phyloP scores from a whole-genome alignment of 2,329 filamentous ascomycete species.

The Fusarium penzigii region DNA sequence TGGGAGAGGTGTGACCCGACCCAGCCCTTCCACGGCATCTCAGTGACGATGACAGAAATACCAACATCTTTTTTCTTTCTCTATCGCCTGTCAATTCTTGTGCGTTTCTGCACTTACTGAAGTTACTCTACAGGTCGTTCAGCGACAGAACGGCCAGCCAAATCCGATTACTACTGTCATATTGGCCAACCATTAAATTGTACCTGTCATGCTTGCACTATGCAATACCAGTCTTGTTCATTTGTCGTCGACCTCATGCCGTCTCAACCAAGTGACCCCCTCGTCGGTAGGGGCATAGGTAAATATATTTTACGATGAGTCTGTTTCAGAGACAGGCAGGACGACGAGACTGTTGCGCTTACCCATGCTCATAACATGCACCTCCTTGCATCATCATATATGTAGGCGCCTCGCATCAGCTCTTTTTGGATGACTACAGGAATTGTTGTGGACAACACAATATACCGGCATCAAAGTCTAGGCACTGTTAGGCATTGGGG shows the following conservation, averaged over 20 bases:
- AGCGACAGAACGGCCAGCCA: too few relatives aligned
- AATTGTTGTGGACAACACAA: constrained; percentile 4
- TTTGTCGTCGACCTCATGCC: background rate
- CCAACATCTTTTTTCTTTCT: background rate
- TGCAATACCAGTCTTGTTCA: too few relatives aligned
- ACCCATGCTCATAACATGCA: constrained; percentile 3
- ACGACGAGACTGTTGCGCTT: background rate
- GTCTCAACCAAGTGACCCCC: background rate
- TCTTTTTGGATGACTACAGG: constrained; percentile 6
- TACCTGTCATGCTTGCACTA: too few relatives aligned
- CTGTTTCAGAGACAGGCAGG: background rate
- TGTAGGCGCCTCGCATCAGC: constrained; percentile 12
- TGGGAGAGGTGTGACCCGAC: background rate
- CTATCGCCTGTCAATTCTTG: background rate
- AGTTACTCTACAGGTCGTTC: too few relatives aligned
- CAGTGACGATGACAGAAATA: background rate
- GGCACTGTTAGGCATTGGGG: too few relatives aligned
- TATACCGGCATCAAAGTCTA: constrained; percentile 6
- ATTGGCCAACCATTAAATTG: too few relatives aligned
- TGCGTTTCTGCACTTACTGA: too few relatives aligned
- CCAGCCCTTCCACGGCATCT: background rate
- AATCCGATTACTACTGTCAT: too few relatives aligned
- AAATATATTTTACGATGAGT: background rate
- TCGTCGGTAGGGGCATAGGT: background rate
- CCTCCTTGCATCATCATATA: constrained; percentile 8